Conservation (phyloP, 148 eudicot genomes). For the Heliamphora exappendiculata region DNA sequence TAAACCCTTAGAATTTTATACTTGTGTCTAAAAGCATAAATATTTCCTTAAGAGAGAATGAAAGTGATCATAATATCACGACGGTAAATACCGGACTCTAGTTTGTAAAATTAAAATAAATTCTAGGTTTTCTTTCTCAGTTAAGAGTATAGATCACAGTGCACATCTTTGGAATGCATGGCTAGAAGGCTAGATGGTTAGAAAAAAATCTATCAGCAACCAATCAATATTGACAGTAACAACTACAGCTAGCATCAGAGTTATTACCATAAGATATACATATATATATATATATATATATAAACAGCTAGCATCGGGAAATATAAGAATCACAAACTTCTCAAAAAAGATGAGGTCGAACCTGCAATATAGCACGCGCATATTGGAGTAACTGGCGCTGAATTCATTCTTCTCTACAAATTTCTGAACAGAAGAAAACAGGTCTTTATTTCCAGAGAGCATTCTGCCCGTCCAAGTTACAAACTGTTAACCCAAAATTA, state of each 20-base stretch:
- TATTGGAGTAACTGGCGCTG: background rate
- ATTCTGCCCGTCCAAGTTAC: background rate
- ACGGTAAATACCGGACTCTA: background rate
- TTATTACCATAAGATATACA: background rate
- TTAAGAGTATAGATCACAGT: background rate
- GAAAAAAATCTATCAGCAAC: background rate
- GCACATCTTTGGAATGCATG: background rate
- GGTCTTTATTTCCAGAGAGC: background rate
- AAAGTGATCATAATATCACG: background rate
- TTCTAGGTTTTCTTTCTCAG: background rate
- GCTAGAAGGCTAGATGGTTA: background rate
- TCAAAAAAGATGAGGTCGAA: background rate
- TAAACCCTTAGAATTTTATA: background rate
- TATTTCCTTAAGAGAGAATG: background rate
- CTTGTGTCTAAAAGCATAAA: background rate
- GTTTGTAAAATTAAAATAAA: background rate
- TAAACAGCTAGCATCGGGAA: too few species aligned
- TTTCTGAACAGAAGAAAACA: background rate
- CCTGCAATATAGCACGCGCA: background rate
- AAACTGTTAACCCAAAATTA: background rate
- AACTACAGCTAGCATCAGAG: background rate
- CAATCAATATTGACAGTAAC: background rate
- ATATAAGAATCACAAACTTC: background rate
- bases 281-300: too few species aligned
- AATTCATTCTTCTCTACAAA: constrained; percentile 2